Evolutionary conservation across 139 green algal species (phyloP), one percentile per base, ranked within the genome.

Genomic region (Asterochloris sp.): DNA sequence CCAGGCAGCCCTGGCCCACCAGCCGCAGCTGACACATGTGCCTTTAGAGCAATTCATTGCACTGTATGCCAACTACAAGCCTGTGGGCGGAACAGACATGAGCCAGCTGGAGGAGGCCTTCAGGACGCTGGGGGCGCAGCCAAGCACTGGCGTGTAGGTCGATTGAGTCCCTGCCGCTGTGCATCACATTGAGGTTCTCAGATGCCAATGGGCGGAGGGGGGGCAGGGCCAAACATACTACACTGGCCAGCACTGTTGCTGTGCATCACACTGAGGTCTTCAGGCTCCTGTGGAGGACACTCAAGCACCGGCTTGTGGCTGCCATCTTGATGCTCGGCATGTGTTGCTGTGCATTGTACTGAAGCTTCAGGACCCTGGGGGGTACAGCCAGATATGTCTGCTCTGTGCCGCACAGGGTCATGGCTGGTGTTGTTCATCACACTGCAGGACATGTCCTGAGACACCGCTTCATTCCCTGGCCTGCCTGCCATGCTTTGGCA

Each of bases 51-150:
- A 91, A 12, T 88, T 96, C 67, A 71, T 95, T 15, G 84, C 63
- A 16, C 78, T 96, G 29, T 95, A 93, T 78, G 64, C 87, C 73
- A 95, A 94, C 87, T 88, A 95, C 81, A 84, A 91, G 62, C 91
- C 90, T 27, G 83, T 95, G 21, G 23, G 66, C 21, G 13, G 78
- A 27, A 10, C 28, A 62, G 66, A 73, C 63, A 73, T 19, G 78
- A 82, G 78, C 63, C 78, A 8, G 68, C 78, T 64, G 78, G 69
- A 73, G 63, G 69, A 82, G 63, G 68, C 78, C 62, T 61, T 73
- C 78, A 82, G 28, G 78, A 61, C 78, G 21, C 63, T 82, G 78
- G 63, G 63, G 47, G 63, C 78, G 38, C 28, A 74, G 26, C 28
- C 78, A 17, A 62, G 28, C 28, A 74, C 63, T 74, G 62, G 62